These are phyloP conservation scores for Primulina huaijiensis DNA, from an alignment of 257 asterid species.

Conservation along the genomic window DNA sequence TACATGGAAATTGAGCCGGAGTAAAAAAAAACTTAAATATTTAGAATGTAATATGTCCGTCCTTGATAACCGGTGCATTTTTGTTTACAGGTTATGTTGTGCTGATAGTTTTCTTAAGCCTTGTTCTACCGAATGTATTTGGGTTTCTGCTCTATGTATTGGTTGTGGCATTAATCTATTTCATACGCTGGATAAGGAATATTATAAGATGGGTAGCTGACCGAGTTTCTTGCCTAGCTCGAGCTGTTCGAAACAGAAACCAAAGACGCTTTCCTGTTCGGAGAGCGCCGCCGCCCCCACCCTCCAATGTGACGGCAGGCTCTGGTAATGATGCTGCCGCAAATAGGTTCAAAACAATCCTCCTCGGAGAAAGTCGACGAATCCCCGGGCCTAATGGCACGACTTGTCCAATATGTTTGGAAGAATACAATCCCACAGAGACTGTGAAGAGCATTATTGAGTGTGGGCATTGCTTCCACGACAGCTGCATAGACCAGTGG, in stretches of 20 bases:
- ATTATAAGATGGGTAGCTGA: background rate
- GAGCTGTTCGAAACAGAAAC: background rate
- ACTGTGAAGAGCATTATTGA: slow-evolving; percentile 35
- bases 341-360: slow-evolving; percentile 27
- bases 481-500: slow-evolving; percentile 41
- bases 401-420: slow-evolving; percentile 41
- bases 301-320: slow-evolving; percentile 17
- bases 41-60: too few species aligned
- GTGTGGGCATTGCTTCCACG: slow-evolving; percentile 45
- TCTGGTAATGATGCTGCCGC: slow-evolving; percentile 28
- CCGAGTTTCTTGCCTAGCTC: background rate
- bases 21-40: background rate
- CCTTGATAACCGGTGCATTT: background rate
- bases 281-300: background rate
- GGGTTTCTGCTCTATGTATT: background rate
- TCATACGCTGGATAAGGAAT: background rate
- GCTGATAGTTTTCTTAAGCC: background rate
- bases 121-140: background rate
- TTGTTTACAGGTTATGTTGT: background rate
- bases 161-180: background rate
- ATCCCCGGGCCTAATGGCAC: slow-evolving; percentile 23
- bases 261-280: background rate
- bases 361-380: slow-evolving; percentile 29
- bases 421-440: slow-evolving; percentile 34
- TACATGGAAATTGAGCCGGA: background rate